Conservation (phyloP, 1,139 yeast genomes). For the Eremothecium gossypii region DNA sequence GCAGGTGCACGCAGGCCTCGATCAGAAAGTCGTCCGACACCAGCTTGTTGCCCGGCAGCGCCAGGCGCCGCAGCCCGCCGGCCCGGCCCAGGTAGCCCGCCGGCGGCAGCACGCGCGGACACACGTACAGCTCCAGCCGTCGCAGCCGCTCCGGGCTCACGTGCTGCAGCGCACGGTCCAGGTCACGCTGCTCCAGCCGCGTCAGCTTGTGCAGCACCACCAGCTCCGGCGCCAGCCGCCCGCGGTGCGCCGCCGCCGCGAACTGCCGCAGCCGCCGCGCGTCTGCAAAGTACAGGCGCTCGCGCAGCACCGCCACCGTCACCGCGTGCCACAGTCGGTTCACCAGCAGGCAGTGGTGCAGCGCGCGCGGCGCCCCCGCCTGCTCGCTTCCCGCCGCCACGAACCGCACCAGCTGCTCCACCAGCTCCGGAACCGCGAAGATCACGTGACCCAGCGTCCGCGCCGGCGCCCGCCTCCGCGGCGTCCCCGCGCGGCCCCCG, state of each 20-base stretch:
- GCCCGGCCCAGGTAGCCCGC: conserved; percentile 35
- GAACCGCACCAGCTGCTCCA: conserved; percentile 48
- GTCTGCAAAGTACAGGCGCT: conserved; percentile 46
- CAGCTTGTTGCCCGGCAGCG: conserved; percentile 65
- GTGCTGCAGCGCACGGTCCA: conserved; percentile 32
- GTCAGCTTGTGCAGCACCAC: conserved; percentile 44
- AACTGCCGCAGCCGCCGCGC: conserved; percentile 42
- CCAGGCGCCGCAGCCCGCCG: conserved; percentile 43
- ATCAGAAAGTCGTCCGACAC: conserved; percentile 54
- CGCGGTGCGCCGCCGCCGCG: conserved; percentile 14
- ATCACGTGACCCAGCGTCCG: conserved; percentile 34
- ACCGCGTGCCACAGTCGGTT: conserved; percentile 56
- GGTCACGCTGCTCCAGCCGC: conserved; percentile 36
- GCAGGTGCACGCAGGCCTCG: conserved; percentile 45
- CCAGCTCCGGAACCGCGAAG: conserved; percentile 69
- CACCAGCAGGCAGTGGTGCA: conserved; percentile 58
- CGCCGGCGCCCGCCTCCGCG: too few relatives aligned
- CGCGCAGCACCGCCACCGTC: conserved; percentile 46
- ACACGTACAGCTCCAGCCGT: conserved; percentile 75
- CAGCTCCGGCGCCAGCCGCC: conserved; percentile 31
- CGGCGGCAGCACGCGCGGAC: conserved; percentile 62
- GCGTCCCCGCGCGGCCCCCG: too few relatives aligned
- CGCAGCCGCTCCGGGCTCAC: conserved; percentile 42
- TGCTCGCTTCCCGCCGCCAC: conserved; percentile 33
- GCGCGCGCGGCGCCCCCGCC: conserved; percentile 20